Evolutionary conservation across 192 early-diverging fungal genomes (phyloP).

Genomic region (Podila horticola): DNA sequence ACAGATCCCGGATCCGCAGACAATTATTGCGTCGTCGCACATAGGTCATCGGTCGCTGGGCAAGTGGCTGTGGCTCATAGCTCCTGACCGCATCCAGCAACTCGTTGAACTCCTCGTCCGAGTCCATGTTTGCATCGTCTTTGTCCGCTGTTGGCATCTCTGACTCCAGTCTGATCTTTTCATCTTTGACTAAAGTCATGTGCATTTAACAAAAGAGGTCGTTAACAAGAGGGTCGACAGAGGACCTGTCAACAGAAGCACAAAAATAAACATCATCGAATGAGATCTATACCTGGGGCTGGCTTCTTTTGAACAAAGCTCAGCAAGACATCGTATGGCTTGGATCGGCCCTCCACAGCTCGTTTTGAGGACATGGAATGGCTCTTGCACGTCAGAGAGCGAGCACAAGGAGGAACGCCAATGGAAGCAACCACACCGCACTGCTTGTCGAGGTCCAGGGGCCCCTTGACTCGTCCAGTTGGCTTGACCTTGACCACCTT

Average conservation of each 20-base stretch:
- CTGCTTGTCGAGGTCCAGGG: constrained; percentile 91
- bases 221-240: neutral
- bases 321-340: constrained; percentile 83
- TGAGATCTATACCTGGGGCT: constrained; percentile 62
- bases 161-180: constrained; percentile 52
- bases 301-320: constrained; percentile 82
- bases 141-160: constrained; percentile 60
- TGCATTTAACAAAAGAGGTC: neutral
- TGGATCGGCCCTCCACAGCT: constrained; percentile 83
- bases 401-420: constrained; percentile 73
- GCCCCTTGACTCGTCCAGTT: constrained; percentile 63
- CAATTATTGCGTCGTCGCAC: constrained; percentile 69
- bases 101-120: constrained; percentile 79
- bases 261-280: neutral
- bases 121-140: constrained; percentile 66
- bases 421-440: constrained; percentile 82
- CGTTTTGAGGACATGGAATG: constrained; percentile 92
- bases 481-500: constrained; percentile 65
- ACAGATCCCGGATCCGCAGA: constrained; percentile 69
- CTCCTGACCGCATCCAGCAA: constrained; percentile 72
- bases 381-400: constrained; percentile 96
- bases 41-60: constrained; percentile 58
- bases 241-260: neutral
- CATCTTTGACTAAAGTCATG: constrained; percentile 45
- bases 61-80: constrained; percentile 74